These are phyloP conservation scores for Tuber brumale DNA, from an alignment of 495 filamentous ascomycete genomes.

Conservation along the genomic window DNA sequence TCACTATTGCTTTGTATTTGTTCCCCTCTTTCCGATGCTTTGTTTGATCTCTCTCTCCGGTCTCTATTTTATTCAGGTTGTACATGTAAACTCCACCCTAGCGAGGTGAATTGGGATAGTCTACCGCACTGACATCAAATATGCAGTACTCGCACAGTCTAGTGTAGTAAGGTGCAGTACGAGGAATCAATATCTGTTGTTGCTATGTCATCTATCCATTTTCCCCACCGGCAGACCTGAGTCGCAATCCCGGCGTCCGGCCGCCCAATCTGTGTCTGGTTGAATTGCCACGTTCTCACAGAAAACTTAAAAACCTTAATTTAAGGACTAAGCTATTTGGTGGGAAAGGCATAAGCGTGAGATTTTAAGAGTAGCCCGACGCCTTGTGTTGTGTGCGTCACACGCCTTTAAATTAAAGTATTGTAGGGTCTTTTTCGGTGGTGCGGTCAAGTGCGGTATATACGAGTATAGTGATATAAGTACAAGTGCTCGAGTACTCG, in stretches of 20 bases:
- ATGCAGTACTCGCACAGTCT: neutral
- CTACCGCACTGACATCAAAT: neutral
- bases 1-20: neutral
- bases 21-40: neutral
- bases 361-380: neutral
- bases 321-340: neutral
- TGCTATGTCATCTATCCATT: neutral
- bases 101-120: neutral
- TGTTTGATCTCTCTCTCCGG: neutral
- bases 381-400: neutral
- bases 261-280: neutral
- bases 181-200: neutral
- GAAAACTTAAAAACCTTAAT: neutral
- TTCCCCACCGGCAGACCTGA: neutral
- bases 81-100: neutral
- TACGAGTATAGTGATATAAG: neutral
- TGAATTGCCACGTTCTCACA: neutral
- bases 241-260: neutral
- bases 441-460: neutral
- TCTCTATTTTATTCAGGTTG: neutral
- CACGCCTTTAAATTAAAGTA: neutral
- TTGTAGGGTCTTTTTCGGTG: neutral
- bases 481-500: no score
- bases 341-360: neutral
- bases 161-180: neutral